Base-by-base conservation (phyloP, 768 basidiomycete species). In the Psilocybe cyanescens region DNA sequence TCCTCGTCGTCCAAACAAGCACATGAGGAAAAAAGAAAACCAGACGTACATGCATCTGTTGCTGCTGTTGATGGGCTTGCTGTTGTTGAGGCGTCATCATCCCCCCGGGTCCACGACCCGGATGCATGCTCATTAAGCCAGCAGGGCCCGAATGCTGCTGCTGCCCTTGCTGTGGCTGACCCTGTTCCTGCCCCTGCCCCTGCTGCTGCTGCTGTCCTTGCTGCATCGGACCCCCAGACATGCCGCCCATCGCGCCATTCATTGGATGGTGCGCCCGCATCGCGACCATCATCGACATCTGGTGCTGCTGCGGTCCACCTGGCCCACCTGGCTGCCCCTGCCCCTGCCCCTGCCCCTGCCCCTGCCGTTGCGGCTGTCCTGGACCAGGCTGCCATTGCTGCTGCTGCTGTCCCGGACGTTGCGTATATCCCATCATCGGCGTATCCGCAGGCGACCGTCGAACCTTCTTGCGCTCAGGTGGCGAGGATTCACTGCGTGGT, bases 381-480 rank as follows among this genome's bases (percentile, higher is more conserved):
- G 48, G 24, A 45, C 37, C 37, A 4, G 54, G 54, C 19, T 46
- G 54, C 41, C 55, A 49, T 35, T 59, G 55, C 46, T 57, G 51
- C 19, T 57, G 60, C 44, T 63, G 61, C 48, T 62, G 69, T 16
- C 61, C 65, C 24, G 60, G 69, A 30, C 59, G 64, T 1, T 55
- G 66, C 16, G 55, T 29, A 45, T 28, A 35, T 16, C 58, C 59
- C 49, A 53, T 55, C 16, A 63, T 76, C n/a, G 72, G 74, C 55
- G 80, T 82, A 58, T 83, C 81, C 63, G 78, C 70, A 4, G 86
- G 85, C 28, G 85, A 83, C 29, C 79, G 79, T 30, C 85, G 83
- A 33, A 68, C 41, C 35, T 84, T 83, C 68, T 88, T 88, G 56
- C 79, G 76, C 9, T 82, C 83, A 3, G 86, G 86, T 2, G 86